A percentile compares a stretch with the other conserved stretches of the same genome.
Evolutionary conservation across 345 rosid species (phyloP).

Genomic region (Eucalyptus cloeziana): DNA sequence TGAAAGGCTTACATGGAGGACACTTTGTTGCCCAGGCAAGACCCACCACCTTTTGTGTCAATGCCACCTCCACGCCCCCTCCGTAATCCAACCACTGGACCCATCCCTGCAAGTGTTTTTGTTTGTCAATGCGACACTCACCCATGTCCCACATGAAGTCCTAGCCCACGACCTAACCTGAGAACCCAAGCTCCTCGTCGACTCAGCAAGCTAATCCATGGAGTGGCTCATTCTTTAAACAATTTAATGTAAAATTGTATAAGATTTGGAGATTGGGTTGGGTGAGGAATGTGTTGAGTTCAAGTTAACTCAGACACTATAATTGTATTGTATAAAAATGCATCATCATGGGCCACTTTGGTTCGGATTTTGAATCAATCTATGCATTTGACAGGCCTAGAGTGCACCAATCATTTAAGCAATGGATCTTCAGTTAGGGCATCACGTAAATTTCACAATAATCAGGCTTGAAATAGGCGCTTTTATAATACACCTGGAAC

Average conservation of each 20-base stretch:
- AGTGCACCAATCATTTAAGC: neutral
- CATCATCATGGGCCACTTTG: neutral
- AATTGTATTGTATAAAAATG: neutral
- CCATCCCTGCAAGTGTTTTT: neutral
- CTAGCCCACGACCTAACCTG: neutral
- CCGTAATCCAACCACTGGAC: neutral
- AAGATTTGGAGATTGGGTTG: neutral
- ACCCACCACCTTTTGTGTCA: neutral
- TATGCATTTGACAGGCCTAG: neutral
- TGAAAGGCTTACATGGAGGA: neutral
- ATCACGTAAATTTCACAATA: neutral
- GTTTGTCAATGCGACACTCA: neutral
- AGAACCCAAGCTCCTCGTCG: neutral
- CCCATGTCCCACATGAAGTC: neutral
- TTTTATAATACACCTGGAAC: accelerated
- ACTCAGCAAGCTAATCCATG: neutral
- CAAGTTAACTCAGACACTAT: neutral
- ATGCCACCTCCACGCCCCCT: neutral
- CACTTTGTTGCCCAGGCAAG: neutral
- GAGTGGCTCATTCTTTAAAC: neutral
- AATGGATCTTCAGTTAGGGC: neutral
- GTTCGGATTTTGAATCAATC: accelerated
- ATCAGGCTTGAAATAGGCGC: accelerated
- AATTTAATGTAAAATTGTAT: neutral
- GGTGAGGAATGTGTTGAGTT: neutral